Base-by-base conservation (phyloP, 306 rosid genomes). In the Citrullus amarus region DNA sequence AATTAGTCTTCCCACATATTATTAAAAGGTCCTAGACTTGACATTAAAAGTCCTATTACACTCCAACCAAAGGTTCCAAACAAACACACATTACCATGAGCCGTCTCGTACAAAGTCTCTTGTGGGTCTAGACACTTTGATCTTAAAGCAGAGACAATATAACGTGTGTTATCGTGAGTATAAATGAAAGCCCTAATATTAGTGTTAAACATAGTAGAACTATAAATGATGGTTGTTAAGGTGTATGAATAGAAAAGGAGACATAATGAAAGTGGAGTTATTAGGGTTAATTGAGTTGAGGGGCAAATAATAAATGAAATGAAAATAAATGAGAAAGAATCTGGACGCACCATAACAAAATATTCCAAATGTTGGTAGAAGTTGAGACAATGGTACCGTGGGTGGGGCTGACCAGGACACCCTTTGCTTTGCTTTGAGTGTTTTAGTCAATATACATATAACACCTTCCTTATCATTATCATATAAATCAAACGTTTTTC, bases 361-460 rank as follows among this genome's bases (percentile, higher is more conserved):
- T 84, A 88, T 91, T 89, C 91, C 77, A 66, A 71, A 78, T 89
- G 96, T 83, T 88, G 88, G 96, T 61, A 53, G 91, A 83, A 81
- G 44, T 53, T 82, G 88, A 87, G 91, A 88, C 96, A 89, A 39
- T 70, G 88, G 86, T 81, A 79, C 84, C 81, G 59, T 39, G 62
- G 56, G 87, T 86, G 89, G 92, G 88, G 82, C 88, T 85, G 77
- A 79, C 78, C 76, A 57, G 73, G 36, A 65, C 80, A 82, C 83
- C 79, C 84, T 69, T 69, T 67, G 62, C 84, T 69, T 69, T 67
- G 62, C 87, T 78, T 74, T 53, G 51, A 84, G 83, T 83, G 72
- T 81, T 78, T 63, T 73, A 73, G 28, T 72, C 77, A 48, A 72
- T 72, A 48, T 44, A 18, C 20, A 44, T 12, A 68, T 1, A 7